phyloP scores from a whole-genome alignment of 1,284 basidiomycete genomes.

The Sanghuangporus weigelae region DNA sequence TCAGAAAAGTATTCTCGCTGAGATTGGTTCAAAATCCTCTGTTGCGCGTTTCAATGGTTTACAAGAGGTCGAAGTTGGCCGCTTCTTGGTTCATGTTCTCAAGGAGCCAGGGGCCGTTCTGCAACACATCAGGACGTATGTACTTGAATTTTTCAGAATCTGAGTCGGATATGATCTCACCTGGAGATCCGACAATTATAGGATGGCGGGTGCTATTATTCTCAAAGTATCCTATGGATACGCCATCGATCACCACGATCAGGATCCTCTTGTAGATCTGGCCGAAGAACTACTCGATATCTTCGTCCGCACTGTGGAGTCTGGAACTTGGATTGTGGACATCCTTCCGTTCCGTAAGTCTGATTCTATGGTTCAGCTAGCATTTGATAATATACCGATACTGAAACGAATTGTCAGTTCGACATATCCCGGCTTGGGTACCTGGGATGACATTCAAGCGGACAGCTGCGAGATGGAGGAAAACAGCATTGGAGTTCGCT shows the following conservation, averaged over 20 bases:
- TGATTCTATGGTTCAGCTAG: no score
- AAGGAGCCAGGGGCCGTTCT: not conserved
- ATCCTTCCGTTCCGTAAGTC: conserved; percentile 28
- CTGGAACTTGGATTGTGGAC: conserved; percentile 31
- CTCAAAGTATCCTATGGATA: conserved; percentile 31
- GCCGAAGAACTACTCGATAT: conserved; percentile 21
- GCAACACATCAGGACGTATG: conserved; percentile 12
- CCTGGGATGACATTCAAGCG: conserved; percentile 42
- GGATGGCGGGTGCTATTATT: conserved; percentile 27
- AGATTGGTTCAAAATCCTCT: conserved; percentile 4
- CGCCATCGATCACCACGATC: conserved; percentile 21
- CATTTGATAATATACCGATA: no score
- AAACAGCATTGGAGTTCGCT: conserved; percentile 28
- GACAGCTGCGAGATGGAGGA: conserved; percentile 33
- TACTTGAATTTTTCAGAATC: no score
- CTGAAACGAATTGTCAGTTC: conserved; percentile 26
- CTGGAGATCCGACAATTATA: conserved; percentile 13
- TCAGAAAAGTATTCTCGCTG: conserved; percentile 4
- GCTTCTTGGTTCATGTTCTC: conserved; percentile 9
- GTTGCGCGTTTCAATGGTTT: conserved; percentile 3
- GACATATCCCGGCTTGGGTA: conserved; percentile 42
- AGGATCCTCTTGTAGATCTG: conserved; percentile 24
- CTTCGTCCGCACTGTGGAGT: conserved; percentile 18
- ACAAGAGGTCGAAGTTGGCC: conserved; percentile 10
- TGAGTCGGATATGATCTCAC: not conserved